A percentile compares a stretch with the other conserved stretches of the same genome.
Conservation (phyloP, 352 stramenopile species). For the Globisporangium megalacanthum region DNA sequence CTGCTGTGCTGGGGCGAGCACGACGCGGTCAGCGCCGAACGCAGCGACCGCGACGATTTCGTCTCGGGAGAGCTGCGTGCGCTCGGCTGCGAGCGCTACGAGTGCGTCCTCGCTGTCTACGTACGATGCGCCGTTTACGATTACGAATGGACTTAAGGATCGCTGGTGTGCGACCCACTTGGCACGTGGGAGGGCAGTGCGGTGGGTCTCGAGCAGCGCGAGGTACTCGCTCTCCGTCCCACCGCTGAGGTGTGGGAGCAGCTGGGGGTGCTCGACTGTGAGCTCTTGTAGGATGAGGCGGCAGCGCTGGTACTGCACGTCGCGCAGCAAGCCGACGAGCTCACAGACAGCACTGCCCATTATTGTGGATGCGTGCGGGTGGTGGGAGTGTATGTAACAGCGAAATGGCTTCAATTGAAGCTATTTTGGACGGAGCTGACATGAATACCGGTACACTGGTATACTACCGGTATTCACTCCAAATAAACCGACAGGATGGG, state of each 20-base stretch:
- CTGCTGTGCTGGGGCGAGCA: slow-evolving; percentile 21
- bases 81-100: slow-evolving; percentile 42
- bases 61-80: slow-evolving; percentile 40
- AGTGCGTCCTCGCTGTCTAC: slow-evolving; percentile 53
- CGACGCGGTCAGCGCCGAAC: slow-evolving; percentile 26
- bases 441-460: no score
- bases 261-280: slow-evolving; percentile 36
- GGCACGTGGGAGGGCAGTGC: slow-evolving; percentile 25
- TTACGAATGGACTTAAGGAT: slow-evolving; percentile 34
- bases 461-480: no score
- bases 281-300: slow-evolving; percentile 56
- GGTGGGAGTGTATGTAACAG: no score
- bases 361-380: neutral
- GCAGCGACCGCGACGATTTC: slow-evolving; percentile 53
- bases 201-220: slow-evolving; percentile 25
- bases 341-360: slow-evolving; percentile 33
- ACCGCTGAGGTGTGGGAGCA: slow-evolving; percentile 44
- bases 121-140: slow-evolving; percentile 44
- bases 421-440: no score
- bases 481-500: no score
- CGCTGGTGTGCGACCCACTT: slow-evolving; percentile 22
- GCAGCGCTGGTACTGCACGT: slow-evolving; percentile 59
- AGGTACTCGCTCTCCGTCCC: slow-evolving; percentile 55
- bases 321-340: slow-evolving; percentile 47
- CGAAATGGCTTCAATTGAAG: neutral